Base-by-base conservation (phyloP, 2,329 filamentous ascomycete genomes). In the Thielaviopsis ethacetica region DNA sequence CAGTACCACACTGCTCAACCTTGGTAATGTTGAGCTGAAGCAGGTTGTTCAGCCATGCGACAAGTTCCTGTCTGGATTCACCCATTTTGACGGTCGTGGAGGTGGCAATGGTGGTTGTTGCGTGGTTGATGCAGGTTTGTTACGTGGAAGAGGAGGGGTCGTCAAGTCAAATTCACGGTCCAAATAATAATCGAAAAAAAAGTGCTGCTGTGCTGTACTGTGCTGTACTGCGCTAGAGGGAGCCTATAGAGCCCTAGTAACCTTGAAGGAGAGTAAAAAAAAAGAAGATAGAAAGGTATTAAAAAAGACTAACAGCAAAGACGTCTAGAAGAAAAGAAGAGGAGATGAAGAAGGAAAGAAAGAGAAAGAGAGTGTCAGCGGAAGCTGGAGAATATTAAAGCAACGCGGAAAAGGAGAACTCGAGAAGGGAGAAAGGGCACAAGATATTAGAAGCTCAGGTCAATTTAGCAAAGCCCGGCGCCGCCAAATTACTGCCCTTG, bases 1-100 rank as follows among this genome's bases (percentile, higher is more conserved):
- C 93, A 69, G 91, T 97, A 71, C 93, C 93, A 72, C 91, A 97
- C 80, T 98, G 93, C 77, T 98, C 93, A 71, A 98, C 89, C 75
- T 96, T 97, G 68, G 87, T 97, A 68, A 98, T 84, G 76, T 97
- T 98, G 68, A 98, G 85, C 76, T 96, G 90, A 56, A 98, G 84
- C 63, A 98, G 86, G 79, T 88, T 91, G 79, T 98, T 98, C 65
- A 97, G 78, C 93, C 93, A 98, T 75, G 84, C 81, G 66, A 98
- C 79, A 66, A 98, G 83, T 77, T 98, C 93, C 76, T 98, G 93
- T 78, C 93, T 80, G 68, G 81, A 84, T 75, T 83, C 81, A 71
- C 80, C 78, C 81, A 84, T 84, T 66, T 71, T 74, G 72, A 58
- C 57, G 60, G 60, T 57, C 61, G 51, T 62, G 55, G 56, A 38